Evolutionary conservation across 345 rosid species (phyloP), one percentile per base, ranked within the genome.

Genomic region (Aurinia saxatilis): DNA sequence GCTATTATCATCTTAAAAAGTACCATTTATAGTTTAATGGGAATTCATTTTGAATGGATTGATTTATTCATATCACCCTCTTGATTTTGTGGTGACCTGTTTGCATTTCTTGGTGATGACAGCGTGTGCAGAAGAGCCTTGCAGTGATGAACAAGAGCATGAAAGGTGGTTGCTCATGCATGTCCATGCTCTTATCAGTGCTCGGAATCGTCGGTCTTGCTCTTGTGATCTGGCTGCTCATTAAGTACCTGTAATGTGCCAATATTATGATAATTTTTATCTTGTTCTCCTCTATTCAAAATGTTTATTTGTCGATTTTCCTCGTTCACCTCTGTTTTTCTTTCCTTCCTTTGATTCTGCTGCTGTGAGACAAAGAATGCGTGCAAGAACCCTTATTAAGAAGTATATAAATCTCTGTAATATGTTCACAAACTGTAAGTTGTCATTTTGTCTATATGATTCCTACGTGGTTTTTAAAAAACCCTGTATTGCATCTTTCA

Each of bases 101-200:
- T 47, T 47, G 61, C 33, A 35, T 55, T 31, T 10, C 31, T 68
- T 50, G 39, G 55, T 55, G 31, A 39, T 57, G 68, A 66, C 91
- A 90, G 99, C 79, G 97, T 9, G 97, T 90, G 72, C 96, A 88
- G 81, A 93, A 83, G 84, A 83, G 81, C 79, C 81, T 93, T 69
- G 97, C 95, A 2, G 37, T 85, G 31, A 70, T 93, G 92, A 93
- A 90, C 77, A 86, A 83, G 81, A 90, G 92, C 30, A 86, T 96
- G 45, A 86, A 86, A 81, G 84, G 90, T 5, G 92, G 99, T 41
- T 93, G 97, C 78, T 73, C 97, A 13, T 87, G 96, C 83, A 70
- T 90, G 88, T 78, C 86, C 66, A 84, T 93, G 97, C 83, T 87
- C 33, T 41, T 87, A 66, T 79, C 97, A 8, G 87, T 86, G 50